Evolutionary conservation across 768 basidiomycete genomes (phyloP), one percentile per base, ranked within the genome.

Genomic region (Mycena latifolia): DNA sequence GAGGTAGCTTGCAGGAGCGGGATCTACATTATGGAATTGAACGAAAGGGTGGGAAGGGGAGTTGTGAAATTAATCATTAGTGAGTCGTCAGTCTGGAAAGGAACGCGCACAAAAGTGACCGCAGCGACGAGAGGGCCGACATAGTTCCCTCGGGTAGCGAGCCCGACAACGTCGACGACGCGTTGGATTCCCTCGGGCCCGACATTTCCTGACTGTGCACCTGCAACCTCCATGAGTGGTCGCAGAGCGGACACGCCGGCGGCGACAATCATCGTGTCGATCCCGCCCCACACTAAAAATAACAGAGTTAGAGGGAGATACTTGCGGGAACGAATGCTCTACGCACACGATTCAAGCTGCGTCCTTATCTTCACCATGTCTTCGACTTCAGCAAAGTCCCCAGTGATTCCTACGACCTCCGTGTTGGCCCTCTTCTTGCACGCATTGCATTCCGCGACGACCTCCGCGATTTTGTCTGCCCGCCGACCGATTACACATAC

Each of bases 241-340:
- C 86, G 88, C 3, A 95, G 81, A 14, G 94, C 90, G 0, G 93
- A 93, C 0, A 96, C 92, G 5, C 96, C 96, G 3, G 95, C 94
- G 33, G 87, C 85, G 37, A 97, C 86, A 31, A 95, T 79, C 7
- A 97, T 74, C 0, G 95, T 97, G 76, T 97, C 95, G 1, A 96
- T 69, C 18, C 94, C 93, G 1, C 79, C 80, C 94, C 94, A 96
- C 69, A 82, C 95, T 96, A 66, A 2, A 62, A 61, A 18, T 35
- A n/a, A 33, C 8, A 35, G 33, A 14, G 33, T 35, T 35, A 35
- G 33, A 6, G 14, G 33, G 33, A 35, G 33, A 14, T 6, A 7
- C 33, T 35, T 35, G 6, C 33, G 33, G 33, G n/a, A n/a, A n/a
- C n/a, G n/a, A 35, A 35, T 6, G 17, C 37, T 52, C 27, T 33